Base-by-base conservation (phyloP, 768 basidiomycete genomes). In the Macrolepiota albuminosa region DNA sequence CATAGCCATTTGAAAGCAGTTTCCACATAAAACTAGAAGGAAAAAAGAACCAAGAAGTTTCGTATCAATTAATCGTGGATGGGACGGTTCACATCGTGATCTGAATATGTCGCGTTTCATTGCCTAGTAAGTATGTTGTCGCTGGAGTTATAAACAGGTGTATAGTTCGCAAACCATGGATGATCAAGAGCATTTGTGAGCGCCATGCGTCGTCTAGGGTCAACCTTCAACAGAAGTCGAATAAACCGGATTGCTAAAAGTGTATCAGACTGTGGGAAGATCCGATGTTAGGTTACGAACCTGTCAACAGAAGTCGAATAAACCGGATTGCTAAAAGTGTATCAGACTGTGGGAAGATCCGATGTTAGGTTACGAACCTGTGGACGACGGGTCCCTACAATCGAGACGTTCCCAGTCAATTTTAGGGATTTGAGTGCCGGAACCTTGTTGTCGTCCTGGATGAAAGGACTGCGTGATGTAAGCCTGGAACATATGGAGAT, bases 401-500 rank as follows among this genome's bases (percentile, higher is more conserved):
- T 67, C 56, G 14, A 94, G 78, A 16, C 71, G 65, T 1, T 66
- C 59, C 85, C 88, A 90, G 60, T 93, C 86, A 46, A 93, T 81
- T 18, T 73, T 72, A 4, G 74, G 68, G 52, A 91, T 84, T 4
- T 87, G 82, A 49, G 80, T 73, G 46, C 82, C 81, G 40, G 93
- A 75, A 51, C 86, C 84, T 4, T 46, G 10, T 46, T 76, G 73
- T 16, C 83, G 33, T 92, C 84, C 62, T 94, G 91, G 31, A 87
- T 78, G 73, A 96, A 96, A 0, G 95, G 93, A 33, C 80, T 84
- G 0, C 83, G 66, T 67, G 88, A 86, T 0, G 89, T 86, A 47
- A 95, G 71, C 90, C 90, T 92, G 10, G 33, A 18, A 29, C 9
- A 56, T n/a, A 43, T 34, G 1, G 16, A 50, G 33, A 54, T 55